phyloP scores from a whole-genome alignment of 2,329 filamentous ascomycete species.

The Chaetomium sp. region DNA sequence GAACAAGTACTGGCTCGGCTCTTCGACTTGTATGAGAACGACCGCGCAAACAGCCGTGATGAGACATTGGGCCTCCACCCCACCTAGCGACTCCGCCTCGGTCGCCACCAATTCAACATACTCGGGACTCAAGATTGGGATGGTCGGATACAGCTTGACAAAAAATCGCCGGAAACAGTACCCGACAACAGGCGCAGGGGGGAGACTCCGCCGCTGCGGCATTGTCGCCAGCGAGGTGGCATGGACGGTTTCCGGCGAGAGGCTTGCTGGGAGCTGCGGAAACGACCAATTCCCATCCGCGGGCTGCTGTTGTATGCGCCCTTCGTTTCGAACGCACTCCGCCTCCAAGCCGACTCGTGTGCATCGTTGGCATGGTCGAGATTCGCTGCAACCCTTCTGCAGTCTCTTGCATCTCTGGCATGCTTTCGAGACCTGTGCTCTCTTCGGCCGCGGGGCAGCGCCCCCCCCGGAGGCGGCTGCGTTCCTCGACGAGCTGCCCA shows the following conservation, averaged over 20 bases:
- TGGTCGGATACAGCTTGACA: slow-evolving; percentile 14
- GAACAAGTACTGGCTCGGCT: slow-evolving; percentile 1
- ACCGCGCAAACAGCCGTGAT: slow-evolving; percentile 14
- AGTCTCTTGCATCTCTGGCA: slow-evolving; percentile 48
- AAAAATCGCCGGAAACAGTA: slow-evolving; percentile 17
- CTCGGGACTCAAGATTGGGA: slow-evolving; percentile 16
- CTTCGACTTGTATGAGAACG: slow-evolving; percentile 17
- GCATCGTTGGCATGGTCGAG: slow-evolving; percentile 48
- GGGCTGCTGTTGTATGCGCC: neutral
- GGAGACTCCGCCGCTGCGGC: neutral
- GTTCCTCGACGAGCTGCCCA: neutral
- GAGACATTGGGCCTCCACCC: slow-evolving; percentile 7
- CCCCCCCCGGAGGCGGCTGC: neutral
- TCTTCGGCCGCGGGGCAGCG: neutral
- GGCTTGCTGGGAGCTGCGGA: slow-evolving; percentile 15
- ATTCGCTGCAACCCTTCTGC: slow-evolving; percentile 49
- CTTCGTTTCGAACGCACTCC: slow-evolving; percentile 38
- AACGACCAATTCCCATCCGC: slow-evolving; percentile 8
- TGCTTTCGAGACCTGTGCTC: slow-evolving; percentile 46
- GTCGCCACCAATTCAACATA: slow-evolving; percentile 10
- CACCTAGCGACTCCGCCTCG: neutral
- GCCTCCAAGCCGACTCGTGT: slow-evolving; percentile 46
- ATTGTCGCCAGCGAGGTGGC: neutral
- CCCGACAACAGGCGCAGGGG: slow-evolving; percentile 2
- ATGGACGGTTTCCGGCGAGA: slow-evolving; percentile 7